Percentiles rank a stretch among this genome's conserved stretches.
phyloP scores from a whole-genome alignment of 208 protist species.

The Trypanosoma vivax region DNA sequence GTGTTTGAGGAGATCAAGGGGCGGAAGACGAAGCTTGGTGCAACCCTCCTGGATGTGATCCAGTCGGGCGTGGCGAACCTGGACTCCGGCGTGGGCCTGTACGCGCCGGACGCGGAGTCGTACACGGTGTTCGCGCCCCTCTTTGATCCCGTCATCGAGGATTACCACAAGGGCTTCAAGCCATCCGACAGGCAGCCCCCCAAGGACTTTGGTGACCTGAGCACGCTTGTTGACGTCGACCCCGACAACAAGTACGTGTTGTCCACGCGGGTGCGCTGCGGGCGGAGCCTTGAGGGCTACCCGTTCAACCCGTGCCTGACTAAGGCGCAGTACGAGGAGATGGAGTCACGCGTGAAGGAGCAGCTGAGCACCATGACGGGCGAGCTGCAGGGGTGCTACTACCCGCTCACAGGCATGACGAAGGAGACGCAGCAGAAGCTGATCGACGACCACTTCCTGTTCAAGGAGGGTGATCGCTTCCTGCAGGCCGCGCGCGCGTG shows the following conservation, averaged over 20 bases:
- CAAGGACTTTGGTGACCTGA: constrained; percentile 32
- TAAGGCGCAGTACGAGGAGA: constrained; percentile 27
- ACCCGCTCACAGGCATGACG: constrained; percentile 39
- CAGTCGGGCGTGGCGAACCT: constrained; percentile 44
- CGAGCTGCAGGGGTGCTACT: constrained; percentile 40
- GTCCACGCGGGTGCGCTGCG: constrained; percentile 38
- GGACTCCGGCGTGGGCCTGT: constrained; percentile 33
- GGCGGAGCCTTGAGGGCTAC: constrained; percentile 35
- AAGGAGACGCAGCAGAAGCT: constrained; percentile 49
- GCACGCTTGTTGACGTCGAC: constrained; percentile 24
- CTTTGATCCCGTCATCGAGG: constrained; percentile 40
- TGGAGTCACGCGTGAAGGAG: constrained; percentile 25
- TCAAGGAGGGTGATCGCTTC: constrained; percentile 58
- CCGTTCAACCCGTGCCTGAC: constrained; percentile 35
- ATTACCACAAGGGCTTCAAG: constrained; percentile 44
- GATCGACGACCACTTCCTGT: constrained; percentile 43
- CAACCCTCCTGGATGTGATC: constrained; percentile 35
- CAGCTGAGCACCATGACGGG: constrained; percentile 24
- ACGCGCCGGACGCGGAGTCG: constrained; percentile 41
- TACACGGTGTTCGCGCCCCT: constrained; percentile 38
- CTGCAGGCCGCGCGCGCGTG: constrained; percentile 43
- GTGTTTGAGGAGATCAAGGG: constrained; percentile 32
- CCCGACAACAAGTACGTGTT: constrained; percentile 40
- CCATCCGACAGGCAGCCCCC: constrained; percentile 32
- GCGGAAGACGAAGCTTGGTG: constrained; percentile 25